A percentile compares a stretch with the other conserved stretches of the same genome.
These are phyloP conservation scores for Pseudohalonectria lignicola DNA, from an alignment of 2,329 filamentous ascomycete genomes.

Conservation along the genomic window DNA sequence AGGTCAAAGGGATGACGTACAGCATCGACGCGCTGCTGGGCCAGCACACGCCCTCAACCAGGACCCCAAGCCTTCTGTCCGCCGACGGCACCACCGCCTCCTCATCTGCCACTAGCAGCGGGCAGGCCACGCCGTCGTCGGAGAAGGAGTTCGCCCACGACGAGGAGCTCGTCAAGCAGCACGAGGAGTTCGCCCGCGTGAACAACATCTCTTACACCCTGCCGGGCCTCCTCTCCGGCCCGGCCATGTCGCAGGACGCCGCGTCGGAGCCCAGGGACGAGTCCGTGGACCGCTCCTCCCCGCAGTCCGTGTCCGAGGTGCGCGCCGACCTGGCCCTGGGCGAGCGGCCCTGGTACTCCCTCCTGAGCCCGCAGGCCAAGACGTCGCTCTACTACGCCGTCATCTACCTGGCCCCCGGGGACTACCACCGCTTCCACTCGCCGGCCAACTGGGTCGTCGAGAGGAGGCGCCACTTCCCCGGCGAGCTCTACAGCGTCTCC, in stretches of 20 bases:
- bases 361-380: constrained; percentile 51
- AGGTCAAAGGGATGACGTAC: constrained; percentile 98
- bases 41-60: constrained; percentile 36
- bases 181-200: constrained; percentile 87
- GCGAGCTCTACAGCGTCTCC: constrained; percentile 89
- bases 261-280: constrained; percentile 50
- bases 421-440: constrained; percentile 98
- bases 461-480: constrained; percentile 89
- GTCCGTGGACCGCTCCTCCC: constrained; percentile 50
- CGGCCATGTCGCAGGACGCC: constrained; percentile 28
- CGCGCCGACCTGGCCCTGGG: constrained; percentile 70
- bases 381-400: constrained; percentile 79
- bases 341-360: constrained; percentile 58
- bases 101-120: constrained; percentile 13
- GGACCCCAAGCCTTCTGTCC: no score
- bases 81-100: constrained; percentile 39
- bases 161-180: constrained; percentile 60
- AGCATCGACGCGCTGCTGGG: constrained; percentile 88
- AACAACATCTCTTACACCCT: constrained; percentile 94
- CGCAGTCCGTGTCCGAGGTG: constrained; percentile 72
- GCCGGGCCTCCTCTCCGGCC: constrained; percentile 76
- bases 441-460: constrained; percentile 93
- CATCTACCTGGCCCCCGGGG: constrained; percentile 90
- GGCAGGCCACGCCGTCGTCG: constrained; percentile 11
- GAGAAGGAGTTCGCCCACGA: constrained; percentile 27